Percentiles rank a stretch among this genome's conserved stretches.
phyloP scores from a whole-genome alignment of 1,284 basidiomycete species.

The Cryptococcus amylolentus region DNA sequence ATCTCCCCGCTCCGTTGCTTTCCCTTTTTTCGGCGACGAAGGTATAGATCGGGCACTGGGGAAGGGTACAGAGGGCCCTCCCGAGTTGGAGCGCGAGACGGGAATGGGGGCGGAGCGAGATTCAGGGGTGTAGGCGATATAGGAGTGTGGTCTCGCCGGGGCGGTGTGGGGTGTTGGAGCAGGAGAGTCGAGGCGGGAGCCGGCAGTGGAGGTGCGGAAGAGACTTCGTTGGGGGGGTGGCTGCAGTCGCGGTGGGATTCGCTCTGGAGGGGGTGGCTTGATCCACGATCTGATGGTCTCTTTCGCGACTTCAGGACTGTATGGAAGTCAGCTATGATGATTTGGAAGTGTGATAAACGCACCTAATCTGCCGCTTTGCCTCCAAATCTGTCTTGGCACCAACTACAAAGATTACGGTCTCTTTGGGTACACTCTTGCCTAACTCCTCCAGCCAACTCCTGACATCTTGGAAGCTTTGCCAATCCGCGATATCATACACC shows the following conservation, averaged over 20 bases:
- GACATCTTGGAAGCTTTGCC: conserved; percentile 83
- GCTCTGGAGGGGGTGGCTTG: conserved; percentile 14
- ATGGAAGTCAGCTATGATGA: background rate
- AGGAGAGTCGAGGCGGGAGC: conserved; percentile 10
- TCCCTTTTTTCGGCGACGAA: background rate
- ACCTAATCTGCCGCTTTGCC: conserved; percentile 32
- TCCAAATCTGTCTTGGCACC: conserved; percentile 46
- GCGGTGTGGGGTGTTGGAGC: background rate
- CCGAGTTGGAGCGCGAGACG: conserved; percentile 1
- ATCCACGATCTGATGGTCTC: conserved; percentile 36
- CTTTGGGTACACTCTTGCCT: conserved; percentile 38
- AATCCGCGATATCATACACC: conserved; percentile 57
- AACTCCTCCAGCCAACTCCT: conserved; percentile 82
- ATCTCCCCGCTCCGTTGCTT: background rate
- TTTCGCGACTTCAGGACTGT: conserved; percentile 35
- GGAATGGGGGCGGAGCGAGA: background rate
- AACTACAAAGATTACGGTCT: conserved; percentile 47
- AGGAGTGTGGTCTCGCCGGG: conserved; percentile 18
- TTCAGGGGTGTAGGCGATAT: conserved; percentile 17
- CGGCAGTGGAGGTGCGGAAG: conserved; percentile 30
- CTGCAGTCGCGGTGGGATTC: conserved; percentile 14
- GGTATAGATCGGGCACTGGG: background rate
- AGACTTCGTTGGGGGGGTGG: conserved; percentile 22
- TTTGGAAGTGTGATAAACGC: conserved; percentile 11
- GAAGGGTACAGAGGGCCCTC: conserved; percentile 3